A percentile compares a stretch with the other conserved stretches of the same genome.
phyloP scores from a whole-genome alignment of 805 yeast genomes.

The Saturnispora serradocipensis region DNA sequence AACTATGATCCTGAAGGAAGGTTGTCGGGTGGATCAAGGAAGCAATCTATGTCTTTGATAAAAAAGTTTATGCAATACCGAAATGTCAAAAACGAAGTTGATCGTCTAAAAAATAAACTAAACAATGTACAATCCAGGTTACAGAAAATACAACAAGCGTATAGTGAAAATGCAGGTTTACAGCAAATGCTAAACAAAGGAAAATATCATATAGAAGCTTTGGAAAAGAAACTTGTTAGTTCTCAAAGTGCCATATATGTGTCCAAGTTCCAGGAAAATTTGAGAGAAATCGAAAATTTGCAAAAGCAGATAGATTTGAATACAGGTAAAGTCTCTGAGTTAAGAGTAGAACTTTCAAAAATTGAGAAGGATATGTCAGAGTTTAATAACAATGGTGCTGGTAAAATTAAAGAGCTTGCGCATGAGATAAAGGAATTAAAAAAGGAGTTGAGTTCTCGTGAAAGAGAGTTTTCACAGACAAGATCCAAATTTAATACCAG shows the following conservation, averaged over 20 bases:
- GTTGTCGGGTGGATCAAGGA: constrained; percentile 88
- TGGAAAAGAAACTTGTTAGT: constrained; percentile 44
- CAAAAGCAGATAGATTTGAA: constrained; percentile 38
- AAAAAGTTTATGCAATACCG: constrained; percentile 54
- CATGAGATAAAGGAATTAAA: constrained; percentile 39
- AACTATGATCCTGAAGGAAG: constrained; percentile 95
- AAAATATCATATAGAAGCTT: constrained; percentile 48
- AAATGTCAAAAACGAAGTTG: constrained; percentile 35
- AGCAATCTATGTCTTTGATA: constrained; percentile 47
- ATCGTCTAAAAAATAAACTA: constrained; percentile 33
- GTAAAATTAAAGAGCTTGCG: constrained; percentile 61
- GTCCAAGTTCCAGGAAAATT: constrained; percentile 25
- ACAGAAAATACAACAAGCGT: constrained; percentile 32
- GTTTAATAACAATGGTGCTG: constrained; percentile 68
- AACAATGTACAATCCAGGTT: constrained; percentile 32
- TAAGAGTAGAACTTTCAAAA: constrained; percentile 36
- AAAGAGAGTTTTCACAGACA: constrained; percentile 33
- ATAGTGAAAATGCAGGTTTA: constrained; percentile 41
- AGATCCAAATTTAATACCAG: constrained; percentile 51
- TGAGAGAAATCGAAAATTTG: constrained; percentile 30
- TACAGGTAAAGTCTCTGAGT: constrained; percentile 29
- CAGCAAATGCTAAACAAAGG: constrained; percentile 52
- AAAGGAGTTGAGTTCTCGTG: constrained; percentile 28
- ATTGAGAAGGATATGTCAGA: constrained; percentile 77
- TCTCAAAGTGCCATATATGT: constrained; percentile 51